Conservation (phyloP, 31 red algal species). For the Endocladia muricata region DNA sequence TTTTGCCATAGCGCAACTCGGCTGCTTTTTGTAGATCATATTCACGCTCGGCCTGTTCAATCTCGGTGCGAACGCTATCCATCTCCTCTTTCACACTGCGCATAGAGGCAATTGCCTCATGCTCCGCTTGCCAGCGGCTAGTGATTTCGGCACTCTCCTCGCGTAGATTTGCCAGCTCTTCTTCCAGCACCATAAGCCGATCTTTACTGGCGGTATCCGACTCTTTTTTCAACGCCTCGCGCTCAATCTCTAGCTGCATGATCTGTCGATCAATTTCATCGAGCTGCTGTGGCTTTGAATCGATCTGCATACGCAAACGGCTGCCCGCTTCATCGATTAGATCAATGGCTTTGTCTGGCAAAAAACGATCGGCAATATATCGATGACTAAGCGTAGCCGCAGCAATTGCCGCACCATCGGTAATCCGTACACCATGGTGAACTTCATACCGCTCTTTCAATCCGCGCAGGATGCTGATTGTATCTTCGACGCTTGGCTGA, state of each 20-base stretch:
- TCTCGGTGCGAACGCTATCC: constrained; percentile 70
- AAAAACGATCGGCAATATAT: constrained; percentile 95
- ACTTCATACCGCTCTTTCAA: constrained; percentile 97
- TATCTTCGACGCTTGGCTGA: constrained; percentile 91
- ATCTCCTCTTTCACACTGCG: constrained; percentile 85
- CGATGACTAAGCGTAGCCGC: constrained; percentile 81
- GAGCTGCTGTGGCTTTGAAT: constrained; percentile 85
- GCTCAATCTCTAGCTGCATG: constrained; percentile 98
- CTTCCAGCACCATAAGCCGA: constrained; percentile 44
- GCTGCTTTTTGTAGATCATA: constrained; percentile 93
- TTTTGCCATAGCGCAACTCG: constrained; percentile 73
- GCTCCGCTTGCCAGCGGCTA: constrained; percentile 87
- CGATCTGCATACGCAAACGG: constrained; percentile 91
- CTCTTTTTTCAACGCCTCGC: constrained; percentile 85
- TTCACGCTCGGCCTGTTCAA: constrained; percentile 88
- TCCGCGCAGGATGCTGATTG: constrained; percentile 93
- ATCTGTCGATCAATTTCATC: constrained; percentile 87
- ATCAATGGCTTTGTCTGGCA: constrained; percentile 99
- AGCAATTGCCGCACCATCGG: constrained; percentile 71
- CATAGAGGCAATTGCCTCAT: constrained; percentile 59
- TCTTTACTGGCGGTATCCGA: constrained; percentile 44
- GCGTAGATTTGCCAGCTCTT: constrained; percentile 69
- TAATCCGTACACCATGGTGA: constrained; percentile 92
- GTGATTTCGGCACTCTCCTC: constrained; percentile 77
- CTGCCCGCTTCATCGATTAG: constrained; percentile 91